Base-by-base conservation (phyloP, 306 rosid genomes). In the cucumber (Cucumis sativus) region DNA sequence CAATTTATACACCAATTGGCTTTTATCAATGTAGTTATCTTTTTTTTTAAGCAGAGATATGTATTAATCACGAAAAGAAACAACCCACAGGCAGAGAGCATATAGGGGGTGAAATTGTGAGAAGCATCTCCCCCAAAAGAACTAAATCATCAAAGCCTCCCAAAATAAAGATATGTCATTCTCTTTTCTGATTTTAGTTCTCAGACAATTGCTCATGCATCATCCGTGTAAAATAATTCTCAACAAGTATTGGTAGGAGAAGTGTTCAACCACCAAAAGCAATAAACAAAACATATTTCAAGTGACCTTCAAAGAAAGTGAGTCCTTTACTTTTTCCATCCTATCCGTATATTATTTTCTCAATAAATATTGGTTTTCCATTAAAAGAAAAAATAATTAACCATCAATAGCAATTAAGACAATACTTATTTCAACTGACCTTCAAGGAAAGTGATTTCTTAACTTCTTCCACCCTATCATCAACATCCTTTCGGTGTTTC, bases 401-500 rank as follows among this genome's bases (percentile, higher is more conserved):
- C 77, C 47, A 75, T 21, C 33, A 60, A 10, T 17, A 14, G 74
- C 41, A 77, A 60, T 16, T 40, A 2, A 82, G 21, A 81, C 51
- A 73, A 86, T 81, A 81, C 81, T 78, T 81, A 85, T 86, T 86
- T 82, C 86, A 84, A 92, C 96, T 89, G 93, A 92, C 98, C 97
- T 90, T 95, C 93, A 82, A 59, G 78, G 87, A 86, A 82, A 88
- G 74, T 28, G 92, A 69, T 84, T 89, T 90, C 92, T 95, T 95
- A 76, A 95, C 89, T 69, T 95, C 98, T 81, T 95, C 97, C 47
- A 85, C 95, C 85, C 81, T 86, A 64, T 90, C 96, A 83, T 90
- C 98, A 75, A 95, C 88, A 13, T 95, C 98, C 88, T 89, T 92
- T 76, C 84, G 84, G 84, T 95, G 98, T 81, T 91, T 88, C 87